Conservation (phyloP, 495 filamentous ascomycete genomes). For the Trichoderma virens region DNA sequence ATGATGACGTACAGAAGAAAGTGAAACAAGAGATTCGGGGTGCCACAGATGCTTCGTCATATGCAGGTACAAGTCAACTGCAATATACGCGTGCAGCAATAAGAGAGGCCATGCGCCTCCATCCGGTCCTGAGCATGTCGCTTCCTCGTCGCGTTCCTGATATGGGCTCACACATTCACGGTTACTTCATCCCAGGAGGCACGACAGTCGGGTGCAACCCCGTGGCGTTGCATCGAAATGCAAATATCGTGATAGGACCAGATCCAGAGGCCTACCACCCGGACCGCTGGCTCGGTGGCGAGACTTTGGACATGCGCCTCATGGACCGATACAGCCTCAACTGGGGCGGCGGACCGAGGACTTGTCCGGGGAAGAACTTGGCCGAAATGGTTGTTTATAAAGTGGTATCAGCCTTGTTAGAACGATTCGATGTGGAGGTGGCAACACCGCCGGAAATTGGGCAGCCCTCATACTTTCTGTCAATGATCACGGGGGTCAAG, state of each 20-base stretch:
- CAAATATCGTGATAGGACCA: constrained; percentile 42
- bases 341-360: constrained; percentile 59
- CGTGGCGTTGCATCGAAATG: constrained; percentile 48
- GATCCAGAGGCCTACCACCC: constrained; percentile 47
- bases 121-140: constrained; percentile 50
- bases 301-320: constrained; percentile 18
- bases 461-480: constrained; percentile 28
- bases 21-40: constrained; percentile 21
- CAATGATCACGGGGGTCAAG: constrained; percentile 31
- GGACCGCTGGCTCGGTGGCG: constrained; percentile 46
- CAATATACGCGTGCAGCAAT: constrained; percentile 53
- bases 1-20: constrained; percentile 16
- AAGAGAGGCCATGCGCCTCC: constrained; percentile 54
- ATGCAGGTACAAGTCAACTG: constrained; percentile 16
- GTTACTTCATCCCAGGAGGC: constrained; percentile 44
- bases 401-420: constrained; percentile 52
- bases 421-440: constrained; percentile 44
- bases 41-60: neutral
- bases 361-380: constrained; percentile 62
- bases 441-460: constrained; percentile 19
- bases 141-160: constrained; percentile 50
- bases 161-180: constrained; percentile 40
- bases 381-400: constrained; percentile 58
- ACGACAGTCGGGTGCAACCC: constrained; percentile 52
- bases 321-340: constrained; percentile 41